Percentiles rank a stretch among this genome's conserved stretches.
Conservation (phyloP, 2,329 filamentous ascomycete genomes). For the Penicillium sp. region DNA sequence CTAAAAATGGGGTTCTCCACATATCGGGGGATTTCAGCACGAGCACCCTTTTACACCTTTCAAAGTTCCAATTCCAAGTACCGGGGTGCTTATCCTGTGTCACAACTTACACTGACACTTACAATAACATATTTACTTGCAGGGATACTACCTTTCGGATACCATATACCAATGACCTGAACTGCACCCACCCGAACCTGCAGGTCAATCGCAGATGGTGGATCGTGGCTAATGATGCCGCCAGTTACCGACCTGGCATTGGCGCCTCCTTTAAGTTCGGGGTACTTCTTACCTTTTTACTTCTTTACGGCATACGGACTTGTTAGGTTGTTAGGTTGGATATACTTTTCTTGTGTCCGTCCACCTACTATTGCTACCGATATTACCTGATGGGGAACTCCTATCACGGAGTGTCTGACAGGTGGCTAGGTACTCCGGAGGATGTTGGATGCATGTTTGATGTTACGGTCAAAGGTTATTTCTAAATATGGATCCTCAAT, state of each 20-base stretch:
- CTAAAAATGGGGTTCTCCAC: constrained; percentile 5
- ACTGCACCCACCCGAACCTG: constrained; percentile 7
- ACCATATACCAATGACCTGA: not conserved
- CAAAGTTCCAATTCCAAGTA: not conserved
- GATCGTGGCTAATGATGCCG: constrained; percentile 8
- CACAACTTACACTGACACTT: not conserved
- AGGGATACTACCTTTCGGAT: not conserved
- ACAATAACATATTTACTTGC: not conserved
- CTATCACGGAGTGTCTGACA: not conserved
- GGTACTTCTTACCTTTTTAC: too few species aligned
- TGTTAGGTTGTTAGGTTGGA: not conserved
- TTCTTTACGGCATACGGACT: not conserved
- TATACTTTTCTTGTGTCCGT: not conserved
- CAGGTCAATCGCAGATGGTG: constrained; percentile 6
- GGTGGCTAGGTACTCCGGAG: not conserved
- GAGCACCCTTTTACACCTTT: constrained; percentile 1
- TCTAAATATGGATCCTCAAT: not conserved
- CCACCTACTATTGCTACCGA: not conserved
- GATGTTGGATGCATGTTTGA: not conserved
- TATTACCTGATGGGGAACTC: not conserved
- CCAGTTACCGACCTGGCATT: not conserved
- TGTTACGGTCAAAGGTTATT: not conserved
- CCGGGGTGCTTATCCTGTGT: not conserved
- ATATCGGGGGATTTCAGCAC: constrained; percentile 10
- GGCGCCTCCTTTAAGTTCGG: not conserved